phyloP scores from a whole-genome alignment of 371 early-diverging fungal genomes.

The Mycotypha africana region DNA sequence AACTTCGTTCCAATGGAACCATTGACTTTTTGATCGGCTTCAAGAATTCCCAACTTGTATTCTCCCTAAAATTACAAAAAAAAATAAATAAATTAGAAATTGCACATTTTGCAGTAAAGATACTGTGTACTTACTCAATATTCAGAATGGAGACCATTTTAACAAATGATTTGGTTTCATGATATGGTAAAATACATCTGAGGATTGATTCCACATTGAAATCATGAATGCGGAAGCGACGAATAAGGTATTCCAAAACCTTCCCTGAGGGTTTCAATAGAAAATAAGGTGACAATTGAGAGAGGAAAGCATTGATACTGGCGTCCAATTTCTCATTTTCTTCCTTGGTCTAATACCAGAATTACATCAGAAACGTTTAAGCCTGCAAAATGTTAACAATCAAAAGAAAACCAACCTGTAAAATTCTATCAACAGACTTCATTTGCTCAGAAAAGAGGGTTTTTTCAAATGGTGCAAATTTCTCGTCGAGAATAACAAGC shows the following conservation, averaged over 20 bases:
- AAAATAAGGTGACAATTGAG: slow-evolving; percentile 78
- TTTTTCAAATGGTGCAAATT: slow-evolving; percentile 65
- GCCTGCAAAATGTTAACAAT: background rate
- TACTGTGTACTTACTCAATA: slow-evolving; percentile 46
- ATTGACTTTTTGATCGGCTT: slow-evolving; percentile 51
- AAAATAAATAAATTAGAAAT: background rate
- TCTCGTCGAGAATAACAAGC: slow-evolving; percentile 59
- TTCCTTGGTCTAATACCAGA: slow-evolving; percentile 55
- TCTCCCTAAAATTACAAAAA: slow-evolving; percentile 27
- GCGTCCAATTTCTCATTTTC: slow-evolving; percentile 80
- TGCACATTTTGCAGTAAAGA: background rate
- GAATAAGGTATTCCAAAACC: slow-evolving; percentile 89
- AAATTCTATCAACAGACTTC: slow-evolving; percentile 76
- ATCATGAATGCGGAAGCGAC: slow-evolving; percentile 85
- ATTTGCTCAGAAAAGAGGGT: slow-evolving; percentile 79
- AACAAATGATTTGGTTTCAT: slow-evolving; percentile 85
- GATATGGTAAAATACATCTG: slow-evolving; percentile 83
- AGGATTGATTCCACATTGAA: slow-evolving; percentile 80
- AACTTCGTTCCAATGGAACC: slow-evolving; percentile 56
- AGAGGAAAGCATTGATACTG: slow-evolving; percentile 69
- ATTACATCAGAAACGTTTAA: background rate
- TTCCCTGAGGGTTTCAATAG: slow-evolving; percentile 78
- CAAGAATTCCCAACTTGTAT: slow-evolving; percentile 66
- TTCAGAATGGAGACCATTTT: slow-evolving; percentile 70
- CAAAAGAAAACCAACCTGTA: slow-evolving; percentile 43